Conservation (phyloP, 805 yeast genomes). For the Kuraishia cidri region DNA sequence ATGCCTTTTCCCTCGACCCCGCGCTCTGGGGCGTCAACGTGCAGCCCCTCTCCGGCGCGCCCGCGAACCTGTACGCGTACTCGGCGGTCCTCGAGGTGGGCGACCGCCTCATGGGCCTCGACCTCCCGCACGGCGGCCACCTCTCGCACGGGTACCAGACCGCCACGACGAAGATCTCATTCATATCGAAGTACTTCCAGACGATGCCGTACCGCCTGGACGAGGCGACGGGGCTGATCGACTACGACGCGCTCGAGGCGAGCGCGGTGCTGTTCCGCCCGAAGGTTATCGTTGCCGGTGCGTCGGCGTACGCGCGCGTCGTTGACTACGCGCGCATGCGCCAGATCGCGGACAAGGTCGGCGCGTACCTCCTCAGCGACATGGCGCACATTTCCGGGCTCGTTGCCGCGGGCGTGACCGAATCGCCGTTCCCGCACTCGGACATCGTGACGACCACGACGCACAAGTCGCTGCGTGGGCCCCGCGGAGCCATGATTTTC, state of each 20-base stretch:
- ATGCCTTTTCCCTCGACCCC: conserved; percentile 69
- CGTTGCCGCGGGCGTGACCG: conserved; percentile 89
- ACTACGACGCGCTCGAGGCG: conserved; percentile 79
- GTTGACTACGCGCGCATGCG: conserved; percentile 88
- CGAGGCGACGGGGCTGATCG: conserved; percentile 81
- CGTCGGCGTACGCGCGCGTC: conserved; percentile 89
- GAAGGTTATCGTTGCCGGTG: conserved; percentile 91
- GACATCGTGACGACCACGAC: conserved; percentile 98
- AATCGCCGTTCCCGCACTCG: conserved; percentile 87
- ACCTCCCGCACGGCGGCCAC: conserved; percentile 98
- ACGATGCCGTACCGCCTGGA: conserved; percentile 96
- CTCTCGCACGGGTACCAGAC: conserved; percentile 96
- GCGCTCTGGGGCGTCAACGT: conserved; percentile 96
- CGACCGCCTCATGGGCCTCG: conserved; percentile 95
- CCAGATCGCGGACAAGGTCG: conserved; percentile 84
- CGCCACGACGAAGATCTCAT: conserved; percentile 79
- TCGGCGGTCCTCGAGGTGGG: conserved; percentile 83
- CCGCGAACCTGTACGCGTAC: conserved; percentile 91
- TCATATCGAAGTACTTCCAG: conserved; percentile 88
- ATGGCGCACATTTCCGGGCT: conserved; percentile 98
- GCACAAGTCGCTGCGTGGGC: conserved; percentile 96
- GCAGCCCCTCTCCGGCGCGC: conserved; percentile 92
- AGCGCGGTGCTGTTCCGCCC: conserved; percentile 88
- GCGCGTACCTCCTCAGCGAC: conserved; percentile 87
- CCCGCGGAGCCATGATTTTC: conserved; percentile 98